phyloP scores from a whole-genome alignment of 2,329 filamentous ascomycete genomes.

The Metarhizium sp. region DNA sequence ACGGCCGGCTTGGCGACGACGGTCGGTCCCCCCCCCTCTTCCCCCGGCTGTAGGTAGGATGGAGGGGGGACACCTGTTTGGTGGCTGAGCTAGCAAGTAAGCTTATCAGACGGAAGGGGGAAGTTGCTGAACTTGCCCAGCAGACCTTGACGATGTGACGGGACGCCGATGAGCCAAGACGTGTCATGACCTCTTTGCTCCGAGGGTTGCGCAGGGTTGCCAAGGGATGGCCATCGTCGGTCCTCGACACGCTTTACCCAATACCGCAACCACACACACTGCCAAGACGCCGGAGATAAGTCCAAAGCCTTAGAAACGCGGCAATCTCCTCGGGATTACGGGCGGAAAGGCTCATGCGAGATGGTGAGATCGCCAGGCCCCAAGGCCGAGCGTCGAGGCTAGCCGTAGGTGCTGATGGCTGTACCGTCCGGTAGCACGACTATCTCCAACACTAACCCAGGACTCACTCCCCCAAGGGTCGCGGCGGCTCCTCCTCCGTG shows the following conservation, averaged over 20 bases:
- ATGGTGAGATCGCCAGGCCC: neutral
- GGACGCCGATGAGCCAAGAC: neutral
- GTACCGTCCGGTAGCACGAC: too few species aligned
- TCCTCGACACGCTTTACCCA: neutral
- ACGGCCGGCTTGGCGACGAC: neutral
- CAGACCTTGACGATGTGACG: neutral
- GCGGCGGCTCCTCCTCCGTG: too few species aligned
- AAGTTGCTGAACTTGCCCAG: neutral
- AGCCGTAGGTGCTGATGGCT: neutral
- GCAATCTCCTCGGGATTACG: neutral
- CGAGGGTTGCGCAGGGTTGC: constrained; percentile 1
- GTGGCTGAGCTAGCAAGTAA: constrained; percentile 5
- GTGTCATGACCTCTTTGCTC: constrained; percentile 4
- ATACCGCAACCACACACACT: neutral
- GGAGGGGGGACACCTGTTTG: neutral
- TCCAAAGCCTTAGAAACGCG: neutral
- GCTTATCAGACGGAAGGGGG: constrained; percentile 3
- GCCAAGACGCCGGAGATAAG: neutral
- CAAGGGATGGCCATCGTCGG: neutral
- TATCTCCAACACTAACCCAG: too few species aligned
- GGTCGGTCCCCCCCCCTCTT: neutral
- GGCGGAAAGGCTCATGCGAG: neutral
- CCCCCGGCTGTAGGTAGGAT: neutral
- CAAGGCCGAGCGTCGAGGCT: neutral
- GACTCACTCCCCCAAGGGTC: too few species aligned